phyloP scores from a whole-genome alignment of 2,329 filamentous ascomycete species.

The Cercospora canescens region DNA sequence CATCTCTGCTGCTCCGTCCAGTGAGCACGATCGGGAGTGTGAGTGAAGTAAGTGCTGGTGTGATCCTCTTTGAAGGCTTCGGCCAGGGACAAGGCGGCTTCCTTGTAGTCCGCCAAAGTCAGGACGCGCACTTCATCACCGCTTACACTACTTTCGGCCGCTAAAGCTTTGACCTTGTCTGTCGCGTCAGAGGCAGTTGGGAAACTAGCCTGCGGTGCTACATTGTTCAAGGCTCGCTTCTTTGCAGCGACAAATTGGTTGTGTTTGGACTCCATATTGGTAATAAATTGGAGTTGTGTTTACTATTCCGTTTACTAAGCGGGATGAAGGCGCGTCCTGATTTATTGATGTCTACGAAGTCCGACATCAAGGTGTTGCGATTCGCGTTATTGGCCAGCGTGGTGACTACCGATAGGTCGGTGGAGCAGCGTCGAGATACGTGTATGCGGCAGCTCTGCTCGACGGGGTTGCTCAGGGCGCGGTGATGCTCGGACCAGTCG shows the following conservation, averaged over 20 bases:
- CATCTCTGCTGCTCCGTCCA: constrained; percentile 69
- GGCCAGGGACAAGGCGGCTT: constrained; percentile 70
- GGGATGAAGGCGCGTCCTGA: constrained; percentile 50
- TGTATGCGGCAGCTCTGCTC: constrained; percentile 19
- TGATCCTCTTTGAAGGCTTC: constrained; percentile 77
- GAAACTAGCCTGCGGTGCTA: constrained; percentile 11
- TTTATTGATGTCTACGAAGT: constrained; percentile 42
- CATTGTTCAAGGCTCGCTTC: constrained; percentile 41
- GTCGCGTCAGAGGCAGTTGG: constrained; percentile 14
- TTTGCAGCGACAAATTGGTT: constrained; percentile 33
- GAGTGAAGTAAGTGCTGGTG: constrained; percentile 72
- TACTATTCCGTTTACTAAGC: constrained; percentile 43
- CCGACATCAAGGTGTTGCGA: constrained; percentile 34
- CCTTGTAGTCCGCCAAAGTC: constrained; percentile 66
- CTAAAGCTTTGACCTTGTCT: constrained; percentile 14
- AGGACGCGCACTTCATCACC: constrained; percentile 63
- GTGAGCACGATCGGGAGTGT: constrained; percentile 65
- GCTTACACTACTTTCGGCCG: constrained; percentile 12
- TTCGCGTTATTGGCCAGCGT: constrained; percentile 12
- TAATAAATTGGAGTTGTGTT: constrained; percentile 32
- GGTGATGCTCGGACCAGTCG: not conserved
- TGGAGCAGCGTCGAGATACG: constrained; percentile 1
- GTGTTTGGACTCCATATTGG: constrained; percentile 48
- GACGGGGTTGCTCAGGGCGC: not conserved
- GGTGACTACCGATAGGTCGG: constrained; percentile 7